Evolutionary conservation across 106 monocot genomes (phyloP), one percentile per base, ranked within the genome.

Genomic region (Platanthera zijinensis): DNA sequence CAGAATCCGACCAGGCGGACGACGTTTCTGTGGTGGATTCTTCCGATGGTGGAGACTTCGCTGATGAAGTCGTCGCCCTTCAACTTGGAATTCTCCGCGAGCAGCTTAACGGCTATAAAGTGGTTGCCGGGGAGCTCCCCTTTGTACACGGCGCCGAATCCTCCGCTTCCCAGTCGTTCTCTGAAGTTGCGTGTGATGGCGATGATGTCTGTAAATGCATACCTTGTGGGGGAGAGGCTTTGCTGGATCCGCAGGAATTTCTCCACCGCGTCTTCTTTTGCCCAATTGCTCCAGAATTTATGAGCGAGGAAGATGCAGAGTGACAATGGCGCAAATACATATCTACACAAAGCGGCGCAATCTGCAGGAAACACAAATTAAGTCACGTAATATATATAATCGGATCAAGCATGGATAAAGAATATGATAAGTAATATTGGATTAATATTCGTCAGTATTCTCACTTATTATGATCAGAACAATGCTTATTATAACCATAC

Each of bases 151-250:
- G 39, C 0, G 39, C 39, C 39, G 39, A 39, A 39, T 39, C 87
- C 84, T 48, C 87, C 87, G 52, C 82, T 82, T 12, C 87, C 87
- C 30, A 88, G 7, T 73, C 82, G 81, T 51, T 82, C 82, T 54
- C 74, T 82, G 51, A 88, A 85, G 74, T 88, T 61, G 21, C 69
- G 62, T 3, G 87, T 88, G 14, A 85, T 75, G 6, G 77, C 63
- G 10, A 80, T 75, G 69, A 89, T 82, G 6, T 86, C 81, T 0
- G 76, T 69, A 74, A 82, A 89, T n/a, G 79, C 56, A 71, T 83
- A 89, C 47, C 89, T 78, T 12, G 72, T 77, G 10, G 81, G 78
- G 45, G 73, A 9, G n/a, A 84, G 72, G 2, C 49, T 73, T 1
- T 39, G 39, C 2, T 39, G 39, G 39, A 39, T 39, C 39, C 39